phyloP scores from a whole-genome alignment of 1,284 basidiomycete species.

The Naganishia liquefaciens region DNA sequence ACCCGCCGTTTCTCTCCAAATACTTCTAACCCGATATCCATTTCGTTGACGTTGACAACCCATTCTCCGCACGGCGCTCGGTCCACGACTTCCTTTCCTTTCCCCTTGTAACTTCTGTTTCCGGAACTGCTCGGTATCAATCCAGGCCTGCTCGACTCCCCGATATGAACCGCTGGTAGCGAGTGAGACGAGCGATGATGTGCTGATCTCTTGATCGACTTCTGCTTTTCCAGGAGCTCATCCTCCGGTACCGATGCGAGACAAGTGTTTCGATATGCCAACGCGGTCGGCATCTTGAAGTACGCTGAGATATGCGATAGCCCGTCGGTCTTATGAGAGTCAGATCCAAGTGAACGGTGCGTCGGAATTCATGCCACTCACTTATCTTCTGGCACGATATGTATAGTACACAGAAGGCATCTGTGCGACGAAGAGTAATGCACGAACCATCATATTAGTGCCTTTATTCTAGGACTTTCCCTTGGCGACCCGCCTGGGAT shows the following conservation, averaged over 20 bases:
- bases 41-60: slow-evolving; percentile 12
- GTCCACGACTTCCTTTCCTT: slow-evolving; percentile 1
- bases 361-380: too few species aligned
- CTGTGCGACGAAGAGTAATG: too few species aligned
- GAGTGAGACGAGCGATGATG: not conserved
- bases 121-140: not conserved
- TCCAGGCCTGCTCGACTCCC: not conserved
- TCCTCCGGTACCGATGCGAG: slow-evolving; percentile 21
- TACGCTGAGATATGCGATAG: not conserved
- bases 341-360: too few species aligned
- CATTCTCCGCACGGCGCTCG: not conserved
- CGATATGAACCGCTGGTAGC: not conserved
- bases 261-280: not conserved
- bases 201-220: slow-evolving; percentile 5
- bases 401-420: too few species aligned
- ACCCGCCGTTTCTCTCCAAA: slow-evolving; percentile 9
- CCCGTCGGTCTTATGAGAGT: too few species aligned
- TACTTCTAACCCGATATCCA: slow-evolving; percentile 5
- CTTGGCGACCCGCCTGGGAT: too few species aligned
- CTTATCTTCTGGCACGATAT: too few species aligned
- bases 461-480: too few species aligned
- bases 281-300: slow-evolving; percentile 1
- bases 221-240: slow-evolving; percentile 15
- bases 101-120: slow-evolving; percentile 2
- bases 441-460: too few species aligned